Conservation (phyloP, 306 rosid genomes). For the Castanospermum australe region DNA sequence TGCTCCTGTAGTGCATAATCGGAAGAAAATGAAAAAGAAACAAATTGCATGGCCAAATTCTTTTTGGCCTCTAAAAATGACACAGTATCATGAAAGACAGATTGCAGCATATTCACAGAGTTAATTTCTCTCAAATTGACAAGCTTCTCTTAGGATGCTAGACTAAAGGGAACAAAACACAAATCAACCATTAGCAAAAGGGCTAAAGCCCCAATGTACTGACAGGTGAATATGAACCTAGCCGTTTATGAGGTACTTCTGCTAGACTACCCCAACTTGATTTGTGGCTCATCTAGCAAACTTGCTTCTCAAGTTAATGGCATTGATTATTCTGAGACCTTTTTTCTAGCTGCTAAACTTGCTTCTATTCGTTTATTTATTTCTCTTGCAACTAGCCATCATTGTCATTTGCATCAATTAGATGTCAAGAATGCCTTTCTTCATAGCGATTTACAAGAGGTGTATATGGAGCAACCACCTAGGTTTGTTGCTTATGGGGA, state of each 20-base stretch:
- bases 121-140: neutral
- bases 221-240: neutral
- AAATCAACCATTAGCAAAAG: neutral
- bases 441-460: too few relatives aligned
- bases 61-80: neutral
- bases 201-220: neutral
- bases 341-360: too few relatives aligned
- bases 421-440: too few relatives aligned
- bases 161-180: neutral
- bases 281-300: neutral
- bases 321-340: too few relatives aligned
- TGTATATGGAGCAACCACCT: too few relatives aligned
- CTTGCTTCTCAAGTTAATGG: too few relatives aligned
- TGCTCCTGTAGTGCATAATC: neutral
- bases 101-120: neutral
- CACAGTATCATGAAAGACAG: neutral
- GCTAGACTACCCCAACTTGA: neutral
- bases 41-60: neutral
- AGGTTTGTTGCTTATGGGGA: too few relatives aligned
- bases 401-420: too few relatives aligned
- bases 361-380: too few relatives aligned
- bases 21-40: neutral
- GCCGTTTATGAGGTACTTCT: neutral
- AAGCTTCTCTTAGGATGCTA: neutral
- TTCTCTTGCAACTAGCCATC: too few relatives aligned